A percentile compares a stretch with the other conserved stretches of the same genome.
phyloP scores from a whole-genome alignment of 2,329 filamentous ascomycete genomes.

The Colletotrichum sp. region DNA sequence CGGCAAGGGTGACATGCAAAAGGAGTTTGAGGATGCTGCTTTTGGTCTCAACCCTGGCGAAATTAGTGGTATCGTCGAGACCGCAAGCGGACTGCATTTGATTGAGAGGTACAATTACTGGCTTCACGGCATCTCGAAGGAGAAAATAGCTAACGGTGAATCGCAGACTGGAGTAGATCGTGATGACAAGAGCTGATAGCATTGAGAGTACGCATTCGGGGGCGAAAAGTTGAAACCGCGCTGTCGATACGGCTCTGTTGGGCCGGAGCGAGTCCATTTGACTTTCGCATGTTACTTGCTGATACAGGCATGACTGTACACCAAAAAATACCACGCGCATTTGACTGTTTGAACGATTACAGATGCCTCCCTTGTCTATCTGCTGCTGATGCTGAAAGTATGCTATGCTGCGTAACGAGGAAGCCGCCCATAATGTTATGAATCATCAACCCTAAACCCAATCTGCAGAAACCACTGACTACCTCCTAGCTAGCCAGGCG shows the following conservation, averaged over 20 bases:
- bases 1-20: constrained; percentile 94
- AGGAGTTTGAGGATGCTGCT: constrained; percentile 95
- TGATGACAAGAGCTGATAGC: neutral
- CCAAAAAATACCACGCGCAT: constrained; percentile 10
- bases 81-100: constrained; percentile 91
- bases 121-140: neutral
- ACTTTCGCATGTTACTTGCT: neutral
- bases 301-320: constrained; percentile 8
- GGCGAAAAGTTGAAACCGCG: constrained; percentile 2
- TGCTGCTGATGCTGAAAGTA: neutral
- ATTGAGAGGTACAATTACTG: constrained; percentile 80
- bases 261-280: neutral
- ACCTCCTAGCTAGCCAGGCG: constrained; percentile 16
- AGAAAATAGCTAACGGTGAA: constrained; percentile 48
- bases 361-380: neutral
- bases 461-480: neutral
- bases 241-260: neutral
- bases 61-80: constrained; percentile 87
- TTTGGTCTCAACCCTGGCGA: constrained; percentile 89
- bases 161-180: constrained; percentile 55
- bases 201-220: neutral
- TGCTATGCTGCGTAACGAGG: neutral
- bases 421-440: neutral
- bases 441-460: neutral
- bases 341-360: neutral